These are phyloP conservation scores for Platanthera guangdongensis DNA, from an alignment of 106 monocot genomes.

Conservation along the genomic window DNA sequence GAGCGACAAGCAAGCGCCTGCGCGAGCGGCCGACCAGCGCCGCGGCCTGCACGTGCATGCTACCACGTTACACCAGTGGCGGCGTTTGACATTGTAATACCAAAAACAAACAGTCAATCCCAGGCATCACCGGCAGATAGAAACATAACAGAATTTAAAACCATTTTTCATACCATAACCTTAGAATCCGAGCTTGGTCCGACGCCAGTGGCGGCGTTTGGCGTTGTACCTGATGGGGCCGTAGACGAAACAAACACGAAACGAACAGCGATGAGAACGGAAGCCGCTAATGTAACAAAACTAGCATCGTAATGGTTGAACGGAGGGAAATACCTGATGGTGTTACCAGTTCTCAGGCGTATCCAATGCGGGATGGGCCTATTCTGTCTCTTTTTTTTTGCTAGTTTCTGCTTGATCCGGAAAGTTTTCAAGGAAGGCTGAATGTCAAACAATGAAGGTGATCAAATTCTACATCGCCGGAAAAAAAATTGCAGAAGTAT, in stretches of 20 bases:
- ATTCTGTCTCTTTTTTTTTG: slow-evolving; percentile 88
- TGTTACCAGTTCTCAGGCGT: slow-evolving; percentile 74
- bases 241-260: neutral
- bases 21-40: too few species aligned
- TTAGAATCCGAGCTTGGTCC: slow-evolving; percentile 77
- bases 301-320: neutral
- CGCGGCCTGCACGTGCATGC: too few species aligned
- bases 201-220: slow-evolving; percentile 93
- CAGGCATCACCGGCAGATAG: neutral
- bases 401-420: slow-evolving; percentile 74
- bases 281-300: neutral
- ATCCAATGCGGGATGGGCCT: slow-evolving; percentile 69
- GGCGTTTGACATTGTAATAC: neutral
- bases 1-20: too few species aligned
- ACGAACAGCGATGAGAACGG: neutral
- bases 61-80: too few species aligned
- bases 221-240: slow-evolving; percentile 62
- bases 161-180: neutral
- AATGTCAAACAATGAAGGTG: neutral
- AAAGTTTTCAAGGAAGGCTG: slow-evolving; percentile 81
- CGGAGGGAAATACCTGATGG: slow-evolving; percentile 34
- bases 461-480: neutral
- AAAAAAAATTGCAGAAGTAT: neutral
- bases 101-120: neutral
- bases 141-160: neutral